Base-by-base conservation (phyloP, 257 asterid species). In the Fraxinus quadrangulata region DNA sequence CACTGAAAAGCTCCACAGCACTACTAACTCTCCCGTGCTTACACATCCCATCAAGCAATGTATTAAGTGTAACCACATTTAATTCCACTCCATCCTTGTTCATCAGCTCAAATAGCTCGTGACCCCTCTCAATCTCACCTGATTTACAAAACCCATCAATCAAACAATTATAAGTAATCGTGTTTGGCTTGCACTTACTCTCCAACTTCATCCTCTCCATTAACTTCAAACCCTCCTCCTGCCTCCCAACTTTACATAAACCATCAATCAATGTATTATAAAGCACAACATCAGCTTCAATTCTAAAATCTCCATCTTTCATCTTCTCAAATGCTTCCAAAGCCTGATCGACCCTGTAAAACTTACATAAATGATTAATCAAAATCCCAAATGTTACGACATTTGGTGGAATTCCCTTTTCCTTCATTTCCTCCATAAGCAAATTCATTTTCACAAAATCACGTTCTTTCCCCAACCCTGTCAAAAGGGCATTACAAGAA, bases 71-170 rank as follows among this genome's bases (percentile, higher is more conserved):
- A 72, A 86, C 66, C 47, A 85, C 90, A 80, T 86, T 91, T 37
- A 81, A 69, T 26, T 42, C 84, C 66, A 89, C 79, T 0, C 92
- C 90, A 4, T 81, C 84, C 73, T 77, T 70, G 19, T 73, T 77
- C 98, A 95, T 91, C 86, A 34, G 83, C 71, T 87, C 89, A 70
- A 91, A 89, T 74, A 90, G 91, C 80, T 86, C 87, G 0, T 31
- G 75, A 45, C 92, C 91, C 77, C 61, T 90, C 67, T 89, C 94
- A 65, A 86, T 79, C 79, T 90, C 94, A 6, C 98, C 97, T 2
- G 84, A 89, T 85, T 90, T 93, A 88, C 92, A 95, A 42, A 91
- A 88, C 56, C 99, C 97, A 85, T 92, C 92, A 30, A 95, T 91
- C 80, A 95, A 82, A 83, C 85, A 85, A 74, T 89, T 91, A 76